Percentiles rank a stretch among this genome's conserved stretches.
Evolutionary conservation across 805 yeast genomes (phyloP).

Genomic region (Blastobotrys robertii): DNA sequence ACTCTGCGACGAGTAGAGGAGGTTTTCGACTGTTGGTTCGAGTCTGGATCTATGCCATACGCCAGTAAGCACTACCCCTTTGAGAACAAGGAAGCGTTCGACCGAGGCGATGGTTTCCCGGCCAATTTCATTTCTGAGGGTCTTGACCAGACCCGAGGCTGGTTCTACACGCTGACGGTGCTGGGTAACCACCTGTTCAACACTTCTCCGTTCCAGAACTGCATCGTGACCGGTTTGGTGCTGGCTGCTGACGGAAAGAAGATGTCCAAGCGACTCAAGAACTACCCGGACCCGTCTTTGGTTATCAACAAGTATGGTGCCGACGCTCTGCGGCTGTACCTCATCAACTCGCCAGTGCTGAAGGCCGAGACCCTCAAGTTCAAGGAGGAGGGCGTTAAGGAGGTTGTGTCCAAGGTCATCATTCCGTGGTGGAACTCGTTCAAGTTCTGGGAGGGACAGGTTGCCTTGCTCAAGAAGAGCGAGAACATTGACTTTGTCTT

Average conservation of each 20-base stretch:
- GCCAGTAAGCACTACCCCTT: slow-evolving; percentile 97
- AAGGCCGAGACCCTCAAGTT: slow-evolving; percentile 94
- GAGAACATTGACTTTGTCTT: slow-evolving; percentile 61
- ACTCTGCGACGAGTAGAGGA: slow-evolving; percentile 83
- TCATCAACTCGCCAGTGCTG: slow-evolving; percentile 94
- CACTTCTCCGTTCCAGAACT: slow-evolving; percentile 88
- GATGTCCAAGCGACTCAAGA: slow-evolving; percentile 97
- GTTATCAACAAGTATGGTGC: slow-evolving; percentile 90
- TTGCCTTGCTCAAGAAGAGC: slow-evolving; percentile 71
- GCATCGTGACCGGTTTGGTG: slow-evolving; percentile 92
- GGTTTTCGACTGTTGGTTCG: slow-evolving; percentile 99
- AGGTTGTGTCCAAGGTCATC: slow-evolving; percentile 89
- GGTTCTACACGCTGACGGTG: slow-evolving; percentile 96
- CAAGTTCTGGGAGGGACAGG: slow-evolving; percentile 93
- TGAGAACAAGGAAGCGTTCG: slow-evolving; percentile 66
- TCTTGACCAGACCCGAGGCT: slow-evolving; percentile 98
- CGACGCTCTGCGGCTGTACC: slow-evolving; percentile 90
- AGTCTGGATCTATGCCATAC: slow-evolving; percentile 98
- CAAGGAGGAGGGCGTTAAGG: slow-evolving; percentile 98
- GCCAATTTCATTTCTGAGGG: slow-evolving; percentile 98
- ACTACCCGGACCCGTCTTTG: slow-evolving; percentile 88
- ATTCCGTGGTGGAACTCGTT: slow-evolving; percentile 98
- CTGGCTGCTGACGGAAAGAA: slow-evolving; percentile 97
- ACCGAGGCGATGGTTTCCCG: slow-evolving; percentile 56
- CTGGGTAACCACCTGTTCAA: slow-evolving; percentile 91